A percentile compares a stretch with the other conserved stretches of the same genome.
phyloP scores from a whole-genome alignment of 2,329 filamentous ascomycete genomes.

The Neofusicoccum ribis region DNA sequence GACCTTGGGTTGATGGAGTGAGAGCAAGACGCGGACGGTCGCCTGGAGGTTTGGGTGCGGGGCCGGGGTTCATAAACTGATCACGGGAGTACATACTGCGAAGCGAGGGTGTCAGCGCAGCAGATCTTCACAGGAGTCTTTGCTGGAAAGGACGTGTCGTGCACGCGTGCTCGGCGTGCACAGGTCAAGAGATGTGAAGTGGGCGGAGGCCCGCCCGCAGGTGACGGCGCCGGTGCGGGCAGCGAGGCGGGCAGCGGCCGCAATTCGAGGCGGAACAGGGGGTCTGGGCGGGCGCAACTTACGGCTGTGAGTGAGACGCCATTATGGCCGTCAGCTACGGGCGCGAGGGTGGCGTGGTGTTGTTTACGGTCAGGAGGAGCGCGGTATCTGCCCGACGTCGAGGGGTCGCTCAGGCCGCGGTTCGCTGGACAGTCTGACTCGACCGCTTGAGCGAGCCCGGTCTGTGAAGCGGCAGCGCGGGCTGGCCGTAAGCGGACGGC shows the following conservation, averaged over 20 bases:
- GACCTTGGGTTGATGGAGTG: constrained; percentile 69
- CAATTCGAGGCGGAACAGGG: background rate
- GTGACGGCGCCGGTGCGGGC: background rate
- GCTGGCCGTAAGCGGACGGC: constrained; percentile 2
- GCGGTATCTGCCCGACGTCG: constrained; percentile 10
- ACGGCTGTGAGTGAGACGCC: constrained; percentile 10
- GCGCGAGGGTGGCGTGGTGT: background rate
- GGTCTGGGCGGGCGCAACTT: constrained; percentile 6
- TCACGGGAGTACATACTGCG: constrained; percentile 61
- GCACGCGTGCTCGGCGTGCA: background rate
- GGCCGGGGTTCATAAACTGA: constrained; percentile 94
- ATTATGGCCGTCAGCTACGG: constrained; percentile 1
- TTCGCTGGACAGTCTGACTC: constrained; percentile 10
- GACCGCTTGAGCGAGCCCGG: background rate
- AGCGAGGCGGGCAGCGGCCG: background rate
- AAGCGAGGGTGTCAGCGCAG: background rate
- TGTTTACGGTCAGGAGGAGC: constrained; percentile 7
- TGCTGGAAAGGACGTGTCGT: background rate
- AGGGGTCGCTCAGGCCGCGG: constrained; percentile 17
- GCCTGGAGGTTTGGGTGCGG: constrained; percentile 84
- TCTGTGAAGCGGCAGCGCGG: background rate
- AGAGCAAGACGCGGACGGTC: constrained; percentile 80
- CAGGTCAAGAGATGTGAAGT: background rate
- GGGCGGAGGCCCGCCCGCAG: constrained; percentile 1
- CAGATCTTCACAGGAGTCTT: too few relatives aligned